These are phyloP conservation scores for Orbilia javanica DNA, from an alignment of 2,329 filamentous ascomycete genomes.

Conservation along the genomic window DNA sequence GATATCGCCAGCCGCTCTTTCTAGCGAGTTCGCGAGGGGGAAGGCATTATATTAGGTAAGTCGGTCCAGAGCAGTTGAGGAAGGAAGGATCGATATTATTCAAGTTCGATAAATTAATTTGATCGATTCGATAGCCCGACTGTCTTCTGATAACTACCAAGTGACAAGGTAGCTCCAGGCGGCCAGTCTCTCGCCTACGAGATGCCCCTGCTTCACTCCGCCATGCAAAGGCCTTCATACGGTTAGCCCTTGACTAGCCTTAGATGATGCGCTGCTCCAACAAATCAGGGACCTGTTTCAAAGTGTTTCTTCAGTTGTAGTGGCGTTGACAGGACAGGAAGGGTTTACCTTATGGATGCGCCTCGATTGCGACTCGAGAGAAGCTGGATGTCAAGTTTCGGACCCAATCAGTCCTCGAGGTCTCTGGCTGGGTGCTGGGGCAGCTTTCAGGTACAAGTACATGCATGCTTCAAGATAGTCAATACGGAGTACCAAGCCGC, in stretches of 20 bases:
- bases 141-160: slow-evolving; percentile 6
- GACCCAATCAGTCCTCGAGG: slow-evolving; percentile 32
- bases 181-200: slow-evolving; percentile 7
- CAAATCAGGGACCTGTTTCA: not conserved
- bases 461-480: not conserved
- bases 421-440: not conserved
- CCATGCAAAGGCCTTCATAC: slow-evolving; percentile 3
- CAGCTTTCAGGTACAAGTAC: slow-evolving; percentile 13
- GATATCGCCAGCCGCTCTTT: no score
- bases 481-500: not conserved
- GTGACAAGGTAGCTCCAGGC: not conserved
- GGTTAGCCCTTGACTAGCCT: not conserved
- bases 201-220: not conserved
- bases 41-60: not conserved
- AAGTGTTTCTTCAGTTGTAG: slow-evolving; percentile 1
- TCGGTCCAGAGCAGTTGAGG: not conserved
- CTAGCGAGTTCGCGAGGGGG: no score
- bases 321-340: not conserved
- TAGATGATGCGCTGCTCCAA: not conserved
- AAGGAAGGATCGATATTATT: not conserved
- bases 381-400: slow-evolving; percentile 10
- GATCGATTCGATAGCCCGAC: slow-evolving; percentile 3
- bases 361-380: slow-evolving; percentile 11
- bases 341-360: no score
- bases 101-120: no score